Evolutionary conservation across 2,329 filamentous ascomycete species (phyloP), one percentile per base, ranked within the genome.

Genomic region (Zopfia rhizophila): DNA sequence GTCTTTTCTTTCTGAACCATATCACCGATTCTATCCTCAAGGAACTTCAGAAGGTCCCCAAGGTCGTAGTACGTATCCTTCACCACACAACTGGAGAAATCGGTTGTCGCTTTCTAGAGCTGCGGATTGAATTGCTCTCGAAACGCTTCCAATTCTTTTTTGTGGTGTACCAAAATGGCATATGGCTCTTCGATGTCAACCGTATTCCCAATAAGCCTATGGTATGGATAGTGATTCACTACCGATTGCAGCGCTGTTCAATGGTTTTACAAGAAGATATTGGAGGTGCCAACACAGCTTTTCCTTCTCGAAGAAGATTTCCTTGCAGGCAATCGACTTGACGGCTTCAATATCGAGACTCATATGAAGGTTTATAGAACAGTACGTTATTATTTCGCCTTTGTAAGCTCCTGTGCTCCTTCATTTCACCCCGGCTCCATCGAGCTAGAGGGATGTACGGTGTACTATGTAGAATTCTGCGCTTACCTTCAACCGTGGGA

Each of bases 191-290:
- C 17, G 8, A 37, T 28, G 10, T 37, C 37, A 14, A 29, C 19
- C 7, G 43, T 36, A 3, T 47, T 29, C 3, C 25, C 30, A 4
- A 41, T 27, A 2, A 47, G 14, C 5, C 18, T 14, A 17, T 41
- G 36, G 11, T 28, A 5, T 13, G 44, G 31, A 29, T 47, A 47
- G 17, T 47, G 38, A 22, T 42, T 47, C 11, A 47, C 38, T 2
- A 47, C 44, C 7, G 37, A 37, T n/a, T 42, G 37, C 17, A 47
- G 23, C 3, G 37, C 44, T n/a, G n/a, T n/a, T n/a, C n/a, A n/a
- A n/a, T n/a, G n/a, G n/a, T n/a, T n/a, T n/a, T n/a, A n/a, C n/a
- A n/a, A n/a, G n/a, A n/a, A n/a, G n/a, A n/a, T n/a, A n/a, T n/a
- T n/a, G n/a, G n/a, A n/a, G n/a, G n/a, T n/a, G n/a, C n/a, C n/a